A percentile compares a stretch with the other conserved stretches of the same genome.
Conservation (phyloP, 2,329 filamentous ascomycete species). For the Alternaria solani region DNA sequence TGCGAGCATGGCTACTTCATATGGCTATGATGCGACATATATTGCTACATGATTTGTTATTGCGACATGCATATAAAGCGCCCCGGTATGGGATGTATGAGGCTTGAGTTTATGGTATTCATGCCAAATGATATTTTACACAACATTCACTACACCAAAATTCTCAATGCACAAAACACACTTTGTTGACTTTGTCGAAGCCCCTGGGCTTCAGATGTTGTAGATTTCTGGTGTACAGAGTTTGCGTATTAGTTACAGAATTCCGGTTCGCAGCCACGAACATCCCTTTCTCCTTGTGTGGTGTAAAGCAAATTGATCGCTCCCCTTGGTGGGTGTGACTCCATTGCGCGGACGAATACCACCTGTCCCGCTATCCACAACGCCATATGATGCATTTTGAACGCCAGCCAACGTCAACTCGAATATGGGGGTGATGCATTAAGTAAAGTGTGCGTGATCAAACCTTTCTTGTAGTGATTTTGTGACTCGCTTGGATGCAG, state of each 20-base stretch:
- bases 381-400: conserved; percentile 19
- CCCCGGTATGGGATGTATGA: neutral
- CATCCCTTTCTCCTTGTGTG: neutral
- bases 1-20: neutral
- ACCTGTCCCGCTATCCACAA: conserved; percentile 7
- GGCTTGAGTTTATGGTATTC: neutral
- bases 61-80: neutral
- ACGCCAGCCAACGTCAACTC: conserved; percentile 17
- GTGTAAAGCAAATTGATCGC: conserved; percentile 8
- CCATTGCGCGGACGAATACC: conserved; percentile 6
- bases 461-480: conserved; percentile 26
- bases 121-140: neutral
- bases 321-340: conserved; percentile 1
- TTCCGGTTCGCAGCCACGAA: neutral
- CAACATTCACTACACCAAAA: neutral
- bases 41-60: neutral
- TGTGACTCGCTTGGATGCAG: conserved; percentile 9
- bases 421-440: conserved; percentile 6
- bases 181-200: neutral
- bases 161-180: neutral
- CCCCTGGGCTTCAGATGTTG: conserved; percentile 28
- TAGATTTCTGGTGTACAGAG: conserved; percentile 32
- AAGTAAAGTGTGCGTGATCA: conserved; percentile 12
- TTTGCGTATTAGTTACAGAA: conserved; percentile 32
- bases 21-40: neutral